Percentiles rank a stretch among this genome's conserved stretches.
Evolutionary conservation across 306 rosid genomes (phyloP).

Genomic region (Alnus glutinosa): DNA sequence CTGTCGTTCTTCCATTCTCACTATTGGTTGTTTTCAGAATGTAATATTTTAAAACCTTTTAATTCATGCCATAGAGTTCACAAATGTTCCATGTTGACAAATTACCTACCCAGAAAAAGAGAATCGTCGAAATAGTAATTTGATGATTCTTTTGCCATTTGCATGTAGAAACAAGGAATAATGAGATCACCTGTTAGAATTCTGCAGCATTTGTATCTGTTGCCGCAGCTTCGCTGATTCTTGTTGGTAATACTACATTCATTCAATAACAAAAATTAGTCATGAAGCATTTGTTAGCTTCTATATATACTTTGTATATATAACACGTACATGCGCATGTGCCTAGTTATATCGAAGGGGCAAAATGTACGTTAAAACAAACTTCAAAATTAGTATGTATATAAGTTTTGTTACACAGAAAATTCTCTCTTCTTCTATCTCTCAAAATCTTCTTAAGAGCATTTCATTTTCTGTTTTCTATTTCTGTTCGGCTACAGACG

Average conservation of each 20-base stretch:
- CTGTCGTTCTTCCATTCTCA: background rate
- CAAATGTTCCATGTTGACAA: too few species aligned
- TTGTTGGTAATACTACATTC: conserved; percentile 80
- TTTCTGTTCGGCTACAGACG: too few species aligned
- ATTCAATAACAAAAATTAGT: conserved; percentile 3
- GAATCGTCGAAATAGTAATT: background rate
- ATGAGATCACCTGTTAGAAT: conserved; percentile 70
- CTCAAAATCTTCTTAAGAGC: too few species aligned
- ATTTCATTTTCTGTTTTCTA: too few species aligned
- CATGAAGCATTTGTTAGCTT: background rate
- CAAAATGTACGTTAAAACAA: too few species aligned
- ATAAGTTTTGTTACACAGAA: too few species aligned
- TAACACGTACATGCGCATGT: too few species aligned
- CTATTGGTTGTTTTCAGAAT: background rate
- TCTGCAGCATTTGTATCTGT: conserved; percentile 91
- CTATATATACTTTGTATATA: background rate
- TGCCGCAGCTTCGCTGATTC: conserved; percentile 92
- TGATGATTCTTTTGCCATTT: background rate
- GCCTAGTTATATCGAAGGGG: too few species aligned
- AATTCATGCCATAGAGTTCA: background rate
- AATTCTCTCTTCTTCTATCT: too few species aligned
- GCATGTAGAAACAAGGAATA: background rate
- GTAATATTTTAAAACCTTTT: background rate
- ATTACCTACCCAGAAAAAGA: too few species aligned
- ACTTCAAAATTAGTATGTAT: too few species aligned